Conservation (phyloP, 805 yeast species). For the Tetrapisispora namnaoensis region DNA sequence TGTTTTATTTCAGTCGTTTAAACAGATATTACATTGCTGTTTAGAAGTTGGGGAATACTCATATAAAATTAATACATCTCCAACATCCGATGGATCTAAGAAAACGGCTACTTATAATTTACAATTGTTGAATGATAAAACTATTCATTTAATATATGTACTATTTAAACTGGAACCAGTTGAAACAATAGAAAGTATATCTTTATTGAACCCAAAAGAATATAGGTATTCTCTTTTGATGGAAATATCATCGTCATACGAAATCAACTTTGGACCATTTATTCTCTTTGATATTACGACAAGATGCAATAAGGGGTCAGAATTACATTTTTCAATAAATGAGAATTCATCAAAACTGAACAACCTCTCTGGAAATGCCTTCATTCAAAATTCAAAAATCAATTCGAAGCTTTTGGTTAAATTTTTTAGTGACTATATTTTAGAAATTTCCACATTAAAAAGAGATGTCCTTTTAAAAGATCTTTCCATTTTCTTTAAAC, state of each 20-base stretch:
- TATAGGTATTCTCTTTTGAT: conserved; percentile 32
- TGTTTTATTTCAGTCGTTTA: conserved; percentile 51
- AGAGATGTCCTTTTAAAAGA: conserved; percentile 68
- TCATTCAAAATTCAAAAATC: conserved; percentile 20
- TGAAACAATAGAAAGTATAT: conserved; percentile 58
- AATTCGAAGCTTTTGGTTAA: conserved; percentile 36
- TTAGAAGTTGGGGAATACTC: conserved; percentile 63
- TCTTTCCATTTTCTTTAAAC: conserved; percentile 49
- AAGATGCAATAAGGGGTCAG: conserved; percentile 18
- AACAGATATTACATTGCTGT: conserved; percentile 44
- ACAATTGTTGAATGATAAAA: not conserved
- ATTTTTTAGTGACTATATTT: conserved; percentile 53
- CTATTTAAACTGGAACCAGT: conserved; percentile 54
- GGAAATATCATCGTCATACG: not conserved
- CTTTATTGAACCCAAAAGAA: conserved; percentile 12
- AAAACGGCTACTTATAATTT: not conserved
- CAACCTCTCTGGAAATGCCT: conserved; percentile 35
- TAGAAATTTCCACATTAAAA: conserved; percentile 60
- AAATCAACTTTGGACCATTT: conserved; percentile 33
- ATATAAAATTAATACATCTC: conserved; percentile 7
- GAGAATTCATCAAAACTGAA: conserved; percentile 19
- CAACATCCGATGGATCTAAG: not conserved
- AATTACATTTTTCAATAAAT: conserved; percentile 10
- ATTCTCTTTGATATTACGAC: conserved; percentile 36
- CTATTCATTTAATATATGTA: not conserved